phyloP scores from a whole-genome alignment of 192 early-diverging fungal species.

The Coemansia sp. region DNA sequence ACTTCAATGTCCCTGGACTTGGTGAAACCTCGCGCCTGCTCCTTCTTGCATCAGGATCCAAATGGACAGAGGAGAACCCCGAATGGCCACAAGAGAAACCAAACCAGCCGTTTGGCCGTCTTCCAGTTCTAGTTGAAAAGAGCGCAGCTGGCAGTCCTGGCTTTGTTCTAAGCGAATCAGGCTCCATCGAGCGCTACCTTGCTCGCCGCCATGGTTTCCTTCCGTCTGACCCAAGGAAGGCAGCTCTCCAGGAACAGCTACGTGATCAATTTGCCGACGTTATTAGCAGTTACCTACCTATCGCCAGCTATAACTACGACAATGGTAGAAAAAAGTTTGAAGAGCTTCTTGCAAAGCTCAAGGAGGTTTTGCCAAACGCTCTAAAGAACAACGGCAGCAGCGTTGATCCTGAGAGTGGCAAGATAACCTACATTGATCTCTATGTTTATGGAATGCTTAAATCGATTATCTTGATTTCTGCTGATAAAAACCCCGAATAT shows the following conservation, averaged over 20 bases:
- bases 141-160: constrained; percentile 30
- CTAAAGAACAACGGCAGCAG: constrained; percentile 56
- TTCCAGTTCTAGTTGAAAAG: constrained; percentile 58
- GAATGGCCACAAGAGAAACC: constrained; percentile 58
- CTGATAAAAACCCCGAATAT: background rate
- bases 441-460: constrained; percentile 23
- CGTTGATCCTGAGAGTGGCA: constrained; percentile 50
- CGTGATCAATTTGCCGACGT: constrained; percentile 24
- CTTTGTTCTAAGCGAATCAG: constrained; percentile 45
- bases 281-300: background rate
- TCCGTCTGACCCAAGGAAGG: constrained; percentile 34
- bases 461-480: background rate
- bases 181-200: constrained; percentile 59
- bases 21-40: constrained; percentile 40
- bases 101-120: constrained; percentile 55
- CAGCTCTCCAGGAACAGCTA: constrained; percentile 38
- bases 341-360: constrained; percentile 18
- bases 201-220: constrained; percentile 46
- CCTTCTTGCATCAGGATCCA: constrained; percentile 40
- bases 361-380: constrained; percentile 39
- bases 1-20: constrained; percentile 32
- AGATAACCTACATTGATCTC: constrained; percentile 50
- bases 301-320: background rate
- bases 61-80: constrained; percentile 48
- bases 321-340: constrained; percentile 11